Conservation (phyloP, 345 rosid genomes). For the Eucalyptus urophylla region DNA sequence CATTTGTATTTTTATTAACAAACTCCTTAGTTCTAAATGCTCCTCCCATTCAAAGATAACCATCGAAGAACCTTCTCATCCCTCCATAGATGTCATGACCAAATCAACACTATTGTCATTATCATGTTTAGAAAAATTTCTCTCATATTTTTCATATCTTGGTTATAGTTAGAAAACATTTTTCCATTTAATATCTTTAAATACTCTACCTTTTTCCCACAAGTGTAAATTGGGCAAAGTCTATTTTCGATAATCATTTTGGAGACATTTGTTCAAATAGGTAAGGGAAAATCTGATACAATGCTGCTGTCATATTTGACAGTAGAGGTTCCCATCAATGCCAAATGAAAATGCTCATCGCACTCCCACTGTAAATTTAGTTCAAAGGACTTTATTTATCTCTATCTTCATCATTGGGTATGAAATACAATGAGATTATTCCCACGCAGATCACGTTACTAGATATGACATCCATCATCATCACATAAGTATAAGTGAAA, state of each 20-base stretch:
- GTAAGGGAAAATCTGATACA: neutral
- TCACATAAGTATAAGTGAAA: neutral
- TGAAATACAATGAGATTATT: neutral
- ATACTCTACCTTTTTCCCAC: neutral
- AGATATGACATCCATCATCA: neutral
- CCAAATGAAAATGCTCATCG: neutral
- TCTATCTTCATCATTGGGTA: neutral
- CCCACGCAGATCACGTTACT: neutral
- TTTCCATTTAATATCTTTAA: neutral
- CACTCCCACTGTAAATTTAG: neutral
- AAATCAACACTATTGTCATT: neutral
- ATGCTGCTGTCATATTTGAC: neutral
- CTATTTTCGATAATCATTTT: neutral
- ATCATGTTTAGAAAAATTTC: neutral
- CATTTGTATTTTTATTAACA: neutral
- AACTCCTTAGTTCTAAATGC: neutral
- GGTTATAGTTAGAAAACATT: neutral
- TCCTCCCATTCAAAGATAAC: neutral
- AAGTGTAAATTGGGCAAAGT: neutral
- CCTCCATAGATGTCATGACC: neutral
- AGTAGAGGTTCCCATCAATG: neutral
- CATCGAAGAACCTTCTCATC: neutral
- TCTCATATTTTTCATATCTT: neutral
- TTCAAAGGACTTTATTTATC: neutral
- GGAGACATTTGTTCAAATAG: neutral